phyloP scores from a whole-genome alignment of 345 rosid species.

The Aquilaria malaccensis region DNA sequence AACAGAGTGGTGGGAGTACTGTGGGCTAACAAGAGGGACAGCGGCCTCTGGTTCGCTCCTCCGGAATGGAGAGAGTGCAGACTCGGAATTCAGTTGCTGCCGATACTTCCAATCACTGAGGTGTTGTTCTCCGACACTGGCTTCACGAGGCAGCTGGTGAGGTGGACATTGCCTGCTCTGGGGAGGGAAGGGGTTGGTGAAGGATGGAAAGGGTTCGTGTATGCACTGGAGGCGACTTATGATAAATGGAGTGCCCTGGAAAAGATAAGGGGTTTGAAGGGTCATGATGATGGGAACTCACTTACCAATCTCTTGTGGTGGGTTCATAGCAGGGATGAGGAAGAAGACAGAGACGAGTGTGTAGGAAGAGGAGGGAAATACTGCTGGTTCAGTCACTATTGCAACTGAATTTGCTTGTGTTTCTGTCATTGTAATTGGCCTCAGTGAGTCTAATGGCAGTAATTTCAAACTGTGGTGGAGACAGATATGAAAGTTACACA shows the following conservation, averaged over 20 bases:
- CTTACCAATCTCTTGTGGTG: conserved; percentile 83
- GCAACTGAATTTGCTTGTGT: conserved; percentile 30
- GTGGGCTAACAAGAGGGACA: conserved; percentile 91
- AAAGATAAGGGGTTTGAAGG: conserved; percentile 50
- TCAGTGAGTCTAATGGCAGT: too few species aligned
- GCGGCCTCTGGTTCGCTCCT: conserved; percentile 90
- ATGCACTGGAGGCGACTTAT: conserved; percentile 68
- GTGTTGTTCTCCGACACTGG: conserved; percentile 58
- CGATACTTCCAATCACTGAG: conserved; percentile 61
- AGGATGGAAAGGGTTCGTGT: conserved; percentile 92
- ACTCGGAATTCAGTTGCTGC: conserved; percentile 83
- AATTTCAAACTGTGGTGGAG: too few species aligned
- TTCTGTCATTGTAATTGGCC: too few species aligned
- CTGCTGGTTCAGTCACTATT: conserved; percentile 68
- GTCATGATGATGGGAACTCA: conserved; percentile 73
- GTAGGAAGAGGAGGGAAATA: conserved; percentile 43
- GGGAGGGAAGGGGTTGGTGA: conserved; percentile 67
- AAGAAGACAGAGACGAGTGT: conserved; percentile 20
- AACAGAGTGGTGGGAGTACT: conserved; percentile 79
- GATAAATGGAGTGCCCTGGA: conserved; percentile 57
- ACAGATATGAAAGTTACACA: too few species aligned
- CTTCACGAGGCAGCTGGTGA: conserved; percentile 60
- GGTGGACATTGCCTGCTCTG: conserved; percentile 71
- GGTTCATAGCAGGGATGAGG: conserved; percentile 61
- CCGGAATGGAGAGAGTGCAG: conserved; percentile 73